Percentiles rank a stretch among this genome's conserved stretches.
These are phyloP conservation scores for Omphalotus guepiniiformis DNA, from an alignment of 768 basidiomycete genomes.

Conservation along the genomic window DNA sequence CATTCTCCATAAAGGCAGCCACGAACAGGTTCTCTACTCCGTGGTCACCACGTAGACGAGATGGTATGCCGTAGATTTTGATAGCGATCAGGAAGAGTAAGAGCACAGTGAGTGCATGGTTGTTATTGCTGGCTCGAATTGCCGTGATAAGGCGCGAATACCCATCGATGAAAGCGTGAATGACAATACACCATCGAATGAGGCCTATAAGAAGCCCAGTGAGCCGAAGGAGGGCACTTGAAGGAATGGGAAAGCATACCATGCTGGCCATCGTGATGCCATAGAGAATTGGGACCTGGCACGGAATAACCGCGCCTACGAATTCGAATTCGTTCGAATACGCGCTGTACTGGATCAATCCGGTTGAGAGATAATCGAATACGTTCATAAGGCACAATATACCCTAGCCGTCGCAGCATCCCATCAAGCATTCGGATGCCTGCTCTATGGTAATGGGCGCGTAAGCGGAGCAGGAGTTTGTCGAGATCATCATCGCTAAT, in stretches of 20 bases:
- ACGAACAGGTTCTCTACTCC: slow-evolving; percentile 23
- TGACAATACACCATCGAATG: slow-evolving; percentile 28
- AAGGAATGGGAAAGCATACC: slow-evolving; percentile 16
- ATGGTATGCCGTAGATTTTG: slow-evolving; percentile 16
- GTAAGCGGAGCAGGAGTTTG: slow-evolving; percentile 9
- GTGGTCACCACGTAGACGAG: slow-evolving; percentile 22
- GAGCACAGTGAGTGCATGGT: slow-evolving; percentile 15
- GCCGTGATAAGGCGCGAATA: slow-evolving; percentile 16
- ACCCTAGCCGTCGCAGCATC: slow-evolving; percentile 13
- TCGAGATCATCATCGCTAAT: slow-evolving; percentile 14
- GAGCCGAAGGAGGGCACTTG: not conserved
- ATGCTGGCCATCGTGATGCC: slow-evolving; percentile 36
- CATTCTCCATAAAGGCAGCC: slow-evolving; percentile 18
- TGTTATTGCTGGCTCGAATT: slow-evolving; percentile 17
- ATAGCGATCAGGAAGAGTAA: slow-evolving; percentile 12
- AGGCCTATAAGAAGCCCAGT: slow-evolving; percentile 18
- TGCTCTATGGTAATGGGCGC: slow-evolving; percentile 10
- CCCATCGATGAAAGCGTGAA: slow-evolving; percentile 25
- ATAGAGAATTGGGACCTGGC: slow-evolving; percentile 14
- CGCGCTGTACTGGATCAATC: slow-evolving; percentile 7
- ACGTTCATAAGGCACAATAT: slow-evolving; percentile 12
- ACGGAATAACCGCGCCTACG: slow-evolving; percentile 6
- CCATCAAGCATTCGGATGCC: slow-evolving; percentile 18
- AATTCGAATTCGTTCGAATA: slow-evolving; percentile 15
- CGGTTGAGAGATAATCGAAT: slow-evolving; percentile 13